Evolutionary conservation across 116 monocot species (phyloP).

Genomic region (Phalaenopsis hybrid): DNA sequence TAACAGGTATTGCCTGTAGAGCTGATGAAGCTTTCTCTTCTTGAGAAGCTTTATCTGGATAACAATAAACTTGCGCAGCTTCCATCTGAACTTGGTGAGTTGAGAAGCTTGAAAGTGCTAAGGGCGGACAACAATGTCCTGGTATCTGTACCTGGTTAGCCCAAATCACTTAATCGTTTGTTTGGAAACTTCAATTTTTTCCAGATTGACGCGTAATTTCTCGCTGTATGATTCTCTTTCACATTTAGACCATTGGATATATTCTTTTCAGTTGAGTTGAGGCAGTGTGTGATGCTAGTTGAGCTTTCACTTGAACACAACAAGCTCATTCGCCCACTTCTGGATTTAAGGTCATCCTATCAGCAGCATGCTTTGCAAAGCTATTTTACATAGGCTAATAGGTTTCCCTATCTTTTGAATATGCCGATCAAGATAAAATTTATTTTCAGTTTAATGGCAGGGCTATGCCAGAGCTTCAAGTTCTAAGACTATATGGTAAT

Average conservation of each 20-base stretch:
- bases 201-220: neutral
- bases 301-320: conserved; percentile 90
- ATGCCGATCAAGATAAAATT: conserved; percentile 27
- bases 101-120: conserved; percentile 64
- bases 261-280: conserved; percentile 69
- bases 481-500: conserved; percentile 88
- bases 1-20: conserved; percentile 85
- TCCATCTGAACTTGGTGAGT: conserved; percentile 73
- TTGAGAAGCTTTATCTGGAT: conserved; percentile 83
- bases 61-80: conserved; percentile 65
- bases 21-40: conserved; percentile 53
- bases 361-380: conserved; percentile 11
- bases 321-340: conserved; percentile 85
- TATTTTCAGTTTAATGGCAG: conserved; percentile 61
- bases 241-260: neutral
- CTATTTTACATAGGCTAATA: neutral
- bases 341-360: conserved; percentile 92
- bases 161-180: neutral
- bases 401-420: conserved; percentile 4
- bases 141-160: conserved; percentile 82
- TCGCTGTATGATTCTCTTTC: neutral
- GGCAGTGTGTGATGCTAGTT: conserved; percentile 77
- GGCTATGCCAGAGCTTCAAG: conserved; percentile 81
- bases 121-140: conserved; percentile 81
- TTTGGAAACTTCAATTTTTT: neutral